phyloP scores from a whole-genome alignment of 495 filamentous ascomycete species.

The Choiromyces venosus region DNA sequence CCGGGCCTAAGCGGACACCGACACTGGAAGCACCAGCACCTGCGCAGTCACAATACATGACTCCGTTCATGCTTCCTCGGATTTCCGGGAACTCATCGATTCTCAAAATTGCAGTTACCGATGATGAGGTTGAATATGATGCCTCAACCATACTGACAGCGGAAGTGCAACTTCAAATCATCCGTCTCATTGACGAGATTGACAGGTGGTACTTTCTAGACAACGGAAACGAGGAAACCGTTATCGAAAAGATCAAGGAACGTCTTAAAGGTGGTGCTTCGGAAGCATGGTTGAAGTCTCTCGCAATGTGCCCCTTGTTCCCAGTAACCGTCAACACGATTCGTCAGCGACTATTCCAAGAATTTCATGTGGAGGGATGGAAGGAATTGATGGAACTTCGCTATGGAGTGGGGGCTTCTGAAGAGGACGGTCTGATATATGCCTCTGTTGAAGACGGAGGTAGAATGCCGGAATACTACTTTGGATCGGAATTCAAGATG shows the following conservation, averaged over 20 bases:
- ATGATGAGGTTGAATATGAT: neutral
- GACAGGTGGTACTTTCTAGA: slow-evolving; percentile 14
- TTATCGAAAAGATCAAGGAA: neutral
- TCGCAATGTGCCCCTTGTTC: neutral
- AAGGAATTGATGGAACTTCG: slow-evolving; percentile 20
- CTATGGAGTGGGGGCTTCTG: slow-evolving; percentile 6
- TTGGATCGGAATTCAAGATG: slow-evolving; percentile 27
- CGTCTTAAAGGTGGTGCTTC: neutral
- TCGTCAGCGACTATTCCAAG: slow-evolving; percentile 14
- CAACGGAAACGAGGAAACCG: neutral
- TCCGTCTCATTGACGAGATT: slow-evolving; percentile 31
- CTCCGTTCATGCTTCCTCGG: neutral
- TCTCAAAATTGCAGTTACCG: neutral
- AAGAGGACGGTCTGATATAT: neutral
- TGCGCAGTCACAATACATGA: neutral
- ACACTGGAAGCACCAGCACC: neutral
- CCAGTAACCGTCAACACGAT: slow-evolving; percentile 20
- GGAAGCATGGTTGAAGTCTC: neutral
- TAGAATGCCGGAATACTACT: slow-evolving; percentile 13
- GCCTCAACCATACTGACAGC: neutral
- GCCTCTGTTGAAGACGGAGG: neutral
- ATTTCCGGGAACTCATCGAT: neutral
- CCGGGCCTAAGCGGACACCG: neutral
- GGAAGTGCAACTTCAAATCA: neutral
- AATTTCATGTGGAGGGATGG: slow-evolving; percentile 25